These are phyloP conservation scores for Colletotrichum cordylinicola DNA, from an alignment of 2,329 filamentous ascomycete genomes.

Conservation along the genomic window DNA sequence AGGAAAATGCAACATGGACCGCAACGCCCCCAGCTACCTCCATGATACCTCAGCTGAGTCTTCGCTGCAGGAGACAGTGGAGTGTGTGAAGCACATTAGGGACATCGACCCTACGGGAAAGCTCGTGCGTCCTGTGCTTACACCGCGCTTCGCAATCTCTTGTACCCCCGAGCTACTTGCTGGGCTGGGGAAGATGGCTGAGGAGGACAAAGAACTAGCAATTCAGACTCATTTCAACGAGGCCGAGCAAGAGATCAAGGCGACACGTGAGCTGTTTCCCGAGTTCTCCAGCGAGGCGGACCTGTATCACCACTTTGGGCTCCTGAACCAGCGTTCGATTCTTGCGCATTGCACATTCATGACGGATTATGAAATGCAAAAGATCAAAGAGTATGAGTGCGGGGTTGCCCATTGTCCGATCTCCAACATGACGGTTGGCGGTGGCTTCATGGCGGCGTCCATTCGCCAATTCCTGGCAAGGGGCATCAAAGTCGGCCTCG, in stretches of 20 bases:
- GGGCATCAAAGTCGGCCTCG: slow-evolving; percentile 70
- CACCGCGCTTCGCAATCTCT: slow-evolving; percentile 66
- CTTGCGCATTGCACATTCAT: slow-evolving; percentile 72
- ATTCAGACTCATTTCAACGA: slow-evolving; percentile 75
- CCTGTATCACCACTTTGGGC: slow-evolving; percentile 60
- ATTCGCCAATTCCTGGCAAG: slow-evolving; percentile 61
- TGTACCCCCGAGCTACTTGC: slow-evolving; percentile 60
- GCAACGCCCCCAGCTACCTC: slow-evolving; percentile 61
- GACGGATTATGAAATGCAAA: slow-evolving; percentile 58
- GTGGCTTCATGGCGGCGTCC: slow-evolving; percentile 67
- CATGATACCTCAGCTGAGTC: slow-evolving; percentile 50
- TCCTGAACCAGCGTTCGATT: slow-evolving; percentile 62
- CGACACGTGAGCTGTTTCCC: slow-evolving; percentile 62
- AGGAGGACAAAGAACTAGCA: slow-evolving; percentile 51
- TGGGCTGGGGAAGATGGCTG: slow-evolving; percentile 60
- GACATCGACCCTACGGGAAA: slow-evolving; percentile 46
- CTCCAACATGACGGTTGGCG: slow-evolving; percentile 67
- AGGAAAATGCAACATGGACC: slow-evolving; percentile 68
- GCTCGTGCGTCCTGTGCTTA: slow-evolving; percentile 57
- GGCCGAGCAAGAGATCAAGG: slow-evolving; percentile 62
- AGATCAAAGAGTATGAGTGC: slow-evolving; percentile 52
- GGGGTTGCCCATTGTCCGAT: slow-evolving; percentile 70
- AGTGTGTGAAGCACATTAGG: slow-evolving; percentile 53
- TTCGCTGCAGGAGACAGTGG: slow-evolving; percentile 54
- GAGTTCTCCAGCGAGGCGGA: slow-evolving; percentile 62